Evolutionary conservation across 192 early-diverging fungal genomes (phyloP).

Genomic region (Chytriomyces hyalinus): DNA sequence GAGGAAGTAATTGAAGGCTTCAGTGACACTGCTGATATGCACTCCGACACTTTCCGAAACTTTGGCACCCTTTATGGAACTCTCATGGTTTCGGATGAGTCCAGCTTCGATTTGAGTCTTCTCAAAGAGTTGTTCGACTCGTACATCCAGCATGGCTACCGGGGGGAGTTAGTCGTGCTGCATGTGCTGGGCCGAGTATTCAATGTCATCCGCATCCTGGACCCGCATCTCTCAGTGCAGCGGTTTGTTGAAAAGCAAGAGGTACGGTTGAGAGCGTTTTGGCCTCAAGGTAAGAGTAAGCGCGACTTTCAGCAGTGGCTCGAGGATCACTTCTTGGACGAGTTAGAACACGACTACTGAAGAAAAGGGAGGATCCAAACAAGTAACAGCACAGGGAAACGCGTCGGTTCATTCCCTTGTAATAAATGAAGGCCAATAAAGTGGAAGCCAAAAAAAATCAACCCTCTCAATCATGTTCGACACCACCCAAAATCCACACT

Average conservation of each 20-base stretch:
- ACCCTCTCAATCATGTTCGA: neutral
- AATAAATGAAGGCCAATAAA: neutral
- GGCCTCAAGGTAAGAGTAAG: neutral
- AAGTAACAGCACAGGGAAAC: neutral
- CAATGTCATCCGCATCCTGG: slow-evolving; percentile 1
- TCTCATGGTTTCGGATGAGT: neutral
- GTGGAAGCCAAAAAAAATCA: neutral
- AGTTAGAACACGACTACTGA: neutral
- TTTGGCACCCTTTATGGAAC: slow-evolving; percentile 8
- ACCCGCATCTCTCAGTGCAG: neutral
- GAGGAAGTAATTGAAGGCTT: neutral
- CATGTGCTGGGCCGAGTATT: slow-evolving; percentile 3
- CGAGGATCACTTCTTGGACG: slow-evolving; percentile 23
- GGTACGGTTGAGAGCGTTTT: neutral
- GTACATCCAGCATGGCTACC: neutral
- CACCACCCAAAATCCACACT: neutral
- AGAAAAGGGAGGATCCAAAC: neutral
- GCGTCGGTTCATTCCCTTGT: neutral
- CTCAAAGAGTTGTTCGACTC: neutral
- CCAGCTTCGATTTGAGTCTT: neutral
- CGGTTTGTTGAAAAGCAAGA: neutral
- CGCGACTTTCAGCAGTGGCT: neutral
- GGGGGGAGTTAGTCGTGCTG: neutral
- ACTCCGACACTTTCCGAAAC: neutral
- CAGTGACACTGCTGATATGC: neutral